Conservation (phyloP, 495 filamentous ascomycete species). For the Xylaria grammica region DNA sequence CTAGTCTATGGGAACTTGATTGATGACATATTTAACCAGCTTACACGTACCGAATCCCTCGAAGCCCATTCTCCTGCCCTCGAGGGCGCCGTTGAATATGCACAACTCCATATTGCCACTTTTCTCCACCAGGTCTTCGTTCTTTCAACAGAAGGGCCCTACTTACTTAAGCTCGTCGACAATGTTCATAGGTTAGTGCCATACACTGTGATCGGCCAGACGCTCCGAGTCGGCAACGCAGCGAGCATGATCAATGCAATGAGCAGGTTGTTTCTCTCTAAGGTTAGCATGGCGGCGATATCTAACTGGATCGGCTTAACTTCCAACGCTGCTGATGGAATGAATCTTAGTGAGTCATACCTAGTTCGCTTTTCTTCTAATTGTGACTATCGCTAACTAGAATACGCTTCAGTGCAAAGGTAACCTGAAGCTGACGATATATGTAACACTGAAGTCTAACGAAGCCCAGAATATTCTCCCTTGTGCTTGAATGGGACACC, state of each 20-base stretch:
- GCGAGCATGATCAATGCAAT: conserved; percentile 72
- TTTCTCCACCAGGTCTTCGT: conserved; percentile 68
- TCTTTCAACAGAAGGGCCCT: conserved; percentile 66
- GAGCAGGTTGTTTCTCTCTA: conserved; percentile 65
- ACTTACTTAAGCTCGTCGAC: conserved; percentile 61
- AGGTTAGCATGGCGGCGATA: conserved; percentile 63
- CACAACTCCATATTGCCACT: conserved; percentile 64
- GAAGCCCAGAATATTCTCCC: conserved; percentile 61
- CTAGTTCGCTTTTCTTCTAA: background rate
- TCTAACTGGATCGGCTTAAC: conserved; percentile 71
- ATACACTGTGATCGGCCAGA: conserved; percentile 64
- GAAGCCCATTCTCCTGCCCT: conserved; percentile 61
- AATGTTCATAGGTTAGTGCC: conserved; percentile 65
- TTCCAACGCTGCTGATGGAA: conserved; percentile 64
- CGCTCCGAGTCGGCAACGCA: conserved; percentile 68
- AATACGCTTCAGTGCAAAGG: conserved; percentile 56
- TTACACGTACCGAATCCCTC: conserved; percentile 57
- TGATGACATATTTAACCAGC: conserved; percentile 60
- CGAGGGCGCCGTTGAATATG: conserved; percentile 62
- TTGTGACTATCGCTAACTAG: background rate
- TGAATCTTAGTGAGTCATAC: conserved; percentile 55
- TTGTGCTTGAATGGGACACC: conserved; percentile 65
- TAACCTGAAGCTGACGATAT: conserved; percentile 29
- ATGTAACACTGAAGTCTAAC: conserved; percentile 14
- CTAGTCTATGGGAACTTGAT: conserved; percentile 63